Conservation (phyloP, 108 stramenopile species). For the Skeletonema tropicum region DNA sequence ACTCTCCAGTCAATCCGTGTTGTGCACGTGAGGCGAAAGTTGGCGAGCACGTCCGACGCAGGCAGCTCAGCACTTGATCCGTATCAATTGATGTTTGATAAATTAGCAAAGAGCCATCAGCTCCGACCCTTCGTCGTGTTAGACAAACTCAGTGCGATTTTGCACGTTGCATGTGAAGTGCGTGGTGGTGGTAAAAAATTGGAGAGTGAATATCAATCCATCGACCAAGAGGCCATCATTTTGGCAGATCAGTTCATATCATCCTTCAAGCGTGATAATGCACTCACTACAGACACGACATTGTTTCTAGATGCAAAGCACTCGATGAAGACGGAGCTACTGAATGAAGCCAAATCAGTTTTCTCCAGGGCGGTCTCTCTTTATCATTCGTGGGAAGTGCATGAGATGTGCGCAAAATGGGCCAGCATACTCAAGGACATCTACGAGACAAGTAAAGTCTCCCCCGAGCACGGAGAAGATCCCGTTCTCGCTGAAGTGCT, state of each 20-base stretch:
- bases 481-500: constrained; percentile 15
- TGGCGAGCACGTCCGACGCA: constrained; percentile 7
- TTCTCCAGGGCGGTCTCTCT: constrained; percentile 41
- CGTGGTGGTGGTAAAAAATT: constrained; percentile 3
- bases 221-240: constrained; percentile 19
- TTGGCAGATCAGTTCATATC: constrained; percentile 26
- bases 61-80: neutral
- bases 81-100: constrained; percentile 29
- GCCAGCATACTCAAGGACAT: constrained; percentile 29
- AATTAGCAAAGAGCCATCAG: constrained; percentile 18
- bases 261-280: constrained; percentile 8
- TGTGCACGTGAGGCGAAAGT: constrained; percentile 30
- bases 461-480: neutral
- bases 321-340: constrained; percentile 13
- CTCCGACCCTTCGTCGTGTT: constrained; percentile 32
- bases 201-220: neutral
- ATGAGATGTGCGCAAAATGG: constrained; percentile 30
- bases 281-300: constrained; percentile 13
- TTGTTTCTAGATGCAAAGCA: constrained; percentile 23
- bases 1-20: constrained; percentile 31
- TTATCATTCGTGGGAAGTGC: constrained; percentile 27
- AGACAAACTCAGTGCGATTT: constrained; percentile 38
- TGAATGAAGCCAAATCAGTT: constrained; percentile 21
- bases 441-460: neutral
- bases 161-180: constrained; percentile 24